These are phyloP conservation scores for Aspergillus puulaauensis DNA, from an alignment of 2,329 filamentous ascomycete species.

Conservation along the genomic window DNA sequence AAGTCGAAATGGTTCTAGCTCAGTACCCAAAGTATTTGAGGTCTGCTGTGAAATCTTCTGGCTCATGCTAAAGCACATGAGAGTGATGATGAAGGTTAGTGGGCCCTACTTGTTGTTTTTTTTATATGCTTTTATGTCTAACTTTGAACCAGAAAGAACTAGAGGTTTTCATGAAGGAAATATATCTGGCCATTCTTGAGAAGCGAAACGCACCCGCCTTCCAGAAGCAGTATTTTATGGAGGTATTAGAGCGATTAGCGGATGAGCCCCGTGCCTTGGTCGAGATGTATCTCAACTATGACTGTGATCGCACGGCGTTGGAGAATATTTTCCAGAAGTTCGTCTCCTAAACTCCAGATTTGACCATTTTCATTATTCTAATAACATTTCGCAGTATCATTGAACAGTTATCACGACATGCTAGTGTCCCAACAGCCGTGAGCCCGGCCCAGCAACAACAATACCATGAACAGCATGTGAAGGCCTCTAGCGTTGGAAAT, in stretches of 20 bases:
- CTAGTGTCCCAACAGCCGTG: slow-evolving; percentile 73
- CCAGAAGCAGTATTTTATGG: slow-evolving; percentile 90
- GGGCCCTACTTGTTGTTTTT: background rate
- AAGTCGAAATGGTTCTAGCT: slow-evolving; percentile 91
- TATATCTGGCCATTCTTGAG: slow-evolving; percentile 89
- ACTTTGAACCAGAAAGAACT: slow-evolving; percentile 74
- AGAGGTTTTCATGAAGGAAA: slow-evolving; percentile 96
- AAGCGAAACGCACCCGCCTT: slow-evolving; percentile 81
- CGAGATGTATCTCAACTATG: slow-evolving; percentile 96
- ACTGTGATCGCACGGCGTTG: slow-evolving; percentile 86
- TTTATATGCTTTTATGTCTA: slow-evolving; percentile 7
- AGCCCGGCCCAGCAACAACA: slow-evolving; percentile 77
- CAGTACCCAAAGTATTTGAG: slow-evolving; percentile 87
- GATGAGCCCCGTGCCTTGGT: slow-evolving; percentile 85
- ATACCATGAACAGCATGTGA: slow-evolving; percentile 76
- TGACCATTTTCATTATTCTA: background rate
- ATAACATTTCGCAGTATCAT: slow-evolving; percentile 61
- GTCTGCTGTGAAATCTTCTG: slow-evolving; percentile 97
- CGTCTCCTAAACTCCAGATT: slow-evolving; percentile 8
- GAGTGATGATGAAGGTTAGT: slow-evolving; percentile 84
- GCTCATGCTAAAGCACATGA: slow-evolving; percentile 92
- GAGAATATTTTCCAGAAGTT: slow-evolving; percentile 91
- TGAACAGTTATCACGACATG: slow-evolving; percentile 86
- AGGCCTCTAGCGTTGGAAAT: slow-evolving; percentile 55
- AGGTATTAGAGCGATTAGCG: slow-evolving; percentile 78